These are phyloP conservation scores for Voacanga thouarsii DNA, from an alignment of 257 asterid species.

Conservation along the genomic window DNA sequence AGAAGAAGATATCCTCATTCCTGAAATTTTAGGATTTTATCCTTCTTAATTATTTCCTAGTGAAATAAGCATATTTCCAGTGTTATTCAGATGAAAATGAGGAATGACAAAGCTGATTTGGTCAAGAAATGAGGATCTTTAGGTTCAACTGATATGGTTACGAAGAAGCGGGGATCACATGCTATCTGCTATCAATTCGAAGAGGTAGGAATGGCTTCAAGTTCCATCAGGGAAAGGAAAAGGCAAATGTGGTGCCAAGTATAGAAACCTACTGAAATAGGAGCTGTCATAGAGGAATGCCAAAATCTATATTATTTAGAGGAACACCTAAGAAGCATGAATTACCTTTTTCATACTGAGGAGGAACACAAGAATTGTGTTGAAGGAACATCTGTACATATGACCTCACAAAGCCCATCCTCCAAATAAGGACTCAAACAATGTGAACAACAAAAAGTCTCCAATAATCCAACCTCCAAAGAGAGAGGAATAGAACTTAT, in stretches of 20 bases:
- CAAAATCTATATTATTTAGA: background rate
- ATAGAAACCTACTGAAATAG: background rate
- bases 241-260: background rate
- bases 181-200: too few relatives aligned
- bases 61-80: background rate
- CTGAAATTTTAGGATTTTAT: background rate
- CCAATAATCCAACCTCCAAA: constrained; percentile 1
- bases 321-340: constrained; percentile 56
- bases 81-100: background rate
- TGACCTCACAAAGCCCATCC: constrained; percentile 15
- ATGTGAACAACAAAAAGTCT: constrained; percentile 6
- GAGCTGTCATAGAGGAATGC: background rate
- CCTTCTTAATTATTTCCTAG: background rate
- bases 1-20: background rate
- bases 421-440: constrained; percentile 7
- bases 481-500: background rate
- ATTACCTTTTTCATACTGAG: constrained; percentile 26
- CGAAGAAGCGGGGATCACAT: too few relatives aligned
- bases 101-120: background rate
- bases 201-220: too few relatives aligned
- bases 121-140: constrained; percentile 4
- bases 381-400: constrained; percentile 17
- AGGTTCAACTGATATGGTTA: background rate
- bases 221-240: too few relatives aligned
- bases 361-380: constrained; percentile 53